Evolutionary conservation across 306 rosid species (phyloP), one percentile per base, ranked within the genome.

Genomic region (Canavalia gladiata): DNA sequence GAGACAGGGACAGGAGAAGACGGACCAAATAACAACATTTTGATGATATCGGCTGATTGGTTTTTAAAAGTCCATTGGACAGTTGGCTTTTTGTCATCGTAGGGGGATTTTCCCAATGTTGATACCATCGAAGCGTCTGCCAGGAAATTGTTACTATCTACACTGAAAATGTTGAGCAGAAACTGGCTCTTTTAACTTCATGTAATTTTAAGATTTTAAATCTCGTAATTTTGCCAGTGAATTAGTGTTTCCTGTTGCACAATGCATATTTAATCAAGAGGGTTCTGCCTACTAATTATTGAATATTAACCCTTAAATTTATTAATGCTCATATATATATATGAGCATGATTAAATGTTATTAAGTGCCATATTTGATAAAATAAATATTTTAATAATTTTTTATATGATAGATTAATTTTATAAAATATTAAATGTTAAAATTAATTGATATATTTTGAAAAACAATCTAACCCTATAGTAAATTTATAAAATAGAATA

Each of bases 1-100:
- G 90, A 75, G 90, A 81, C 72, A 92, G 93, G 58, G 97, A 93
- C 63, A 64, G 98, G 67, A 88, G 97, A 81, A 86, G 97, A 75
- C 84, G 98, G 8, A 51, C 63, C 59, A 93, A 93, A 79, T 95
- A 77, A 90, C 73, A 39, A 49, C 75, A 75, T 51, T 41, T 10
- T 25, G 45, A 69, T 54, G 72, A 77, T 71, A 69, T 74, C 25
- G 25, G 79, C 83, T 50, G 49, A 76, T 72, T 80, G 59, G 60
- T 46, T 65, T 79, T 71, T 29, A 71, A 71, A 68, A 68, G 33
- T 79, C 59, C 18, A 11, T 69, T 62, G 33, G 68, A 68, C 11
- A 31, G 58, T 70, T 63, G 67, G 63, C 78, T 58, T 75, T 76
- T 68, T 41, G 63, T 82, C 31, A 62, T 72, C 62, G 5, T 29